Base-by-base conservation (phyloP, 352 stramenopile species). In the Pythium rhizo-oryzae region DNA sequence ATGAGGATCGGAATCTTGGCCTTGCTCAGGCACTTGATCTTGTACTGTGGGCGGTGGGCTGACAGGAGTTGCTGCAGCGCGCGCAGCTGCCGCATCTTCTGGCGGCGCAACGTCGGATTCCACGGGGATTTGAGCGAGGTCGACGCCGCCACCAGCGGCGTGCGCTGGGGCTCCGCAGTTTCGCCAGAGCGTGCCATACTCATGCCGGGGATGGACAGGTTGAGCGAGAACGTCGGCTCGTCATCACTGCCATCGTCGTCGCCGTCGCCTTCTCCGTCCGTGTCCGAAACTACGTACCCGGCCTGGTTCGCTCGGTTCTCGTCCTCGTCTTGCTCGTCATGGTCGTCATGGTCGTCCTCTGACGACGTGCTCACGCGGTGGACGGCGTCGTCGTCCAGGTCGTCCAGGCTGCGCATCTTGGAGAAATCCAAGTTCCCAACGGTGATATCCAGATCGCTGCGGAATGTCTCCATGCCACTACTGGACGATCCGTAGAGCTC, bases 1-100 rank as follows among this genome's bases (percentile, higher is more conserved):
- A 90, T 90, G 28, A 93, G 72, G 67, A 93, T 93, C 19, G 85
- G 85, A 59, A 89, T 85, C 70, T 86, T 89, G 47, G 85, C 85
- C 65, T 91, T 91, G 52, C 75, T 74, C 50, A 93, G 60, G 30
- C 79, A 90, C 55, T 91, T 90, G 44, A 93, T 60, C 41, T 84
- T 74, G 18, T 84, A 82, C 28, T 81, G 68, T 8, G 82, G 81
- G 11, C 80, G 82, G n/a, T 86, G 69, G 0, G 59, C 59, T 24
- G 80, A 71, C 5, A 93, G 49, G 28, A 93, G 28, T 39, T 81
- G 70, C 68, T 90, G 85, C 49, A 93, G 60, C 23, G 78, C 80
- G 35, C 83, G 72, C 51, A 93, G 33, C 23, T 78, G 71, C 9
- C 76, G 77, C 56, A 91, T 67, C 64, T 90, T 91, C 16, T 81